Base-by-base conservation (phyloP, 192 early-diverging fungal genomes). In the Linnemannia schmuckeri region DNA sequence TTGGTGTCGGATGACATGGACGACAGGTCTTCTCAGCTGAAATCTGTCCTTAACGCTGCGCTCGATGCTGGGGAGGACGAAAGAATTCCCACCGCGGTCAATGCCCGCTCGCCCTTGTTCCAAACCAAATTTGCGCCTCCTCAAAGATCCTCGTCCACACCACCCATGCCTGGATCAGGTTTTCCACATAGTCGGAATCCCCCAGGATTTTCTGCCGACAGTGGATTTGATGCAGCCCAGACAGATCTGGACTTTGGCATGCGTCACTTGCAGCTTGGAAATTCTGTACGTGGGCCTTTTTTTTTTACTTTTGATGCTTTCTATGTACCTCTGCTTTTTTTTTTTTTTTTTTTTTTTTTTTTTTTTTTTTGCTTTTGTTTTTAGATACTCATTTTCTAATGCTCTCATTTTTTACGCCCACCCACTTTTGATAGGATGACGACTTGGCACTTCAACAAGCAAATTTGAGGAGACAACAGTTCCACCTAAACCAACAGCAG, bases 41-140 rank as follows among this genome's bases (percentile, higher is more conserved):
- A 77, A 55, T 82, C 81, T 35, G 81, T 82, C 12, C 42, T 82
- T n/a, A 77, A 76, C 63, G 81, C 75, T 20, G 80, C 81, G 12
- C 71, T 82, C 10, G 81, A 77, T 24, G 73, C 69, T 18, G 75
- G 68, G 20, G 81, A 82, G 69, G 75, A 82, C 30, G 80, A 82
- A 12, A 40, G 52, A 75, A 79, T 79, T 61, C 54, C 74, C 24
- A 72, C n/a, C 70, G 44, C 75, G 22, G 46, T 76, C 17, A 75
- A 46, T 30, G 75, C 70, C 41, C 68, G 70, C 8, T 77, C 81
- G 44, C 75, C 81, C 4, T 76, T 82, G 37, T 76, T 76, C 47
- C 73, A 70, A n/a, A 55, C 81, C 70, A 82, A 77, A 20, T 82
- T 82, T 77, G 81, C 81, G 8, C 81, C 81, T 24, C 81, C 54